A percentile compares a stretch with the other conserved stretches of the same genome.
phyloP scores from a whole-genome alignment of 73 alveolate species.

The Tetrahymena malaccensis region DNA sequence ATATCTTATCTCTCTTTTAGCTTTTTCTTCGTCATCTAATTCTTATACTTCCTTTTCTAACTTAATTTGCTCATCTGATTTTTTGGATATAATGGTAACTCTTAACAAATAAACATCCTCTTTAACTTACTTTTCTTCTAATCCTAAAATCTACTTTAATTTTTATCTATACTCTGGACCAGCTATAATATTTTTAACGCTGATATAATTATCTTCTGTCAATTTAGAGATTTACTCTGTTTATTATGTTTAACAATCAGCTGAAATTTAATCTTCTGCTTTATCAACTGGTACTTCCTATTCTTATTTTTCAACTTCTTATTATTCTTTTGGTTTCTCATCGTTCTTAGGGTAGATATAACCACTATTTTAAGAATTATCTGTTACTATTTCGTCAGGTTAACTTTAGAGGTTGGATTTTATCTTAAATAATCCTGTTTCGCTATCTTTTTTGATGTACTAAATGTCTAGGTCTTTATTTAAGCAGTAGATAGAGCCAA shows the following conservation, averaged over 20 bases:
- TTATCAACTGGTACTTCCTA: background rate
- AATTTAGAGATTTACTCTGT: background rate
- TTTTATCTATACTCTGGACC: background rate
- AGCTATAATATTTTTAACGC: background rate
- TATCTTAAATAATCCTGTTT: background rate
- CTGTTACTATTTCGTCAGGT: background rate
- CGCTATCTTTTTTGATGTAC: background rate
- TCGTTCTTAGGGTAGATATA: background rate
- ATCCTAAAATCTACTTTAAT: background rate
- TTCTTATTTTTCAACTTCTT: background rate
- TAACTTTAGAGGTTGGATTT: background rate
- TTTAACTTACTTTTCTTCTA: background rate
- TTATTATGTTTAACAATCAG: background rate
- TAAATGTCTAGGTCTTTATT: background rate
- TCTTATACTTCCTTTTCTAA: background rate
- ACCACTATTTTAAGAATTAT: background rate
- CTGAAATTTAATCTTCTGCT: background rate
- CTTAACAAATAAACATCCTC: background rate
- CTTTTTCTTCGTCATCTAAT: background rate
- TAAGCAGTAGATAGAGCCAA: slow-evolving; percentile 3
- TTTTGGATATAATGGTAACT: background rate
- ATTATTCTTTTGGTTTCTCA: background rate
- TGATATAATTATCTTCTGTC: background rate
- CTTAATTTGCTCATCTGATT: background rate
- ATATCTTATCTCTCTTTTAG: background rate